Base-by-base conservation (phyloP, 2,329 filamentous ascomycete species). In the Colletotrichum limetticola region DNA sequence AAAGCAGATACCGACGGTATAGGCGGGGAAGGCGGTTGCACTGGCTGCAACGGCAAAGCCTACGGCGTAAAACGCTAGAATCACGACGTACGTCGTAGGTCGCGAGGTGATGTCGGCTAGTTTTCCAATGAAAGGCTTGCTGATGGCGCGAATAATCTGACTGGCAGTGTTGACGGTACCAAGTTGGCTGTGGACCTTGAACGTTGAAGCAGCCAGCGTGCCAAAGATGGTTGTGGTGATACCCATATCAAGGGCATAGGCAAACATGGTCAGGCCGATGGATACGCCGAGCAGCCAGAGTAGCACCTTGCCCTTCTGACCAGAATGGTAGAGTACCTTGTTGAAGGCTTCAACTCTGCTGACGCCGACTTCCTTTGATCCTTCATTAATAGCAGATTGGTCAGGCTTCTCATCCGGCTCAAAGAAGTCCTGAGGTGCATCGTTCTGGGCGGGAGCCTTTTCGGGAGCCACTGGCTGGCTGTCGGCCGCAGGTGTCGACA, bases 41-140 rank as follows among this genome's bases (percentile, higher is more conserved):
- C 77, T 80, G 42, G 82, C 82, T 0, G 81, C 81, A 55, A 82
- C 77, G 24, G 74, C 76, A 59, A 82, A 83, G 66, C 81, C 80
- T 2, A 83, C 73, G 32, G 76, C 78, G 59, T 83, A 83, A 55
- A 85, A 85, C 62, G 79, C 74, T 6, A 85, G 79, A 16, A 84
- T 79, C 2, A 85, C 76, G 9, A 83, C 77, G 59, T 85, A 85
- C 6, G 82, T 83, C 4, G 81, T 82, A 1, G 82, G 82, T 8
- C 82, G 80, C 7, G 81, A 83, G 19, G 81, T 83, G 26, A 83
- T 82, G 59, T 83, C 81, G 16, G 81, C 76, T 53, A 83, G 72
- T 77, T 83, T 83, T 57, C 81, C 82, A 66, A 81, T 81, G 37
- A 83, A 83, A 1, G 81, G 81, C 77, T 83, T 83, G 79, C 80